These are phyloP conservation scores for Porphyrellus cyaneotinctus DNA, from an alignment of 768 basidiomycete species.

Conservation along the genomic window DNA sequence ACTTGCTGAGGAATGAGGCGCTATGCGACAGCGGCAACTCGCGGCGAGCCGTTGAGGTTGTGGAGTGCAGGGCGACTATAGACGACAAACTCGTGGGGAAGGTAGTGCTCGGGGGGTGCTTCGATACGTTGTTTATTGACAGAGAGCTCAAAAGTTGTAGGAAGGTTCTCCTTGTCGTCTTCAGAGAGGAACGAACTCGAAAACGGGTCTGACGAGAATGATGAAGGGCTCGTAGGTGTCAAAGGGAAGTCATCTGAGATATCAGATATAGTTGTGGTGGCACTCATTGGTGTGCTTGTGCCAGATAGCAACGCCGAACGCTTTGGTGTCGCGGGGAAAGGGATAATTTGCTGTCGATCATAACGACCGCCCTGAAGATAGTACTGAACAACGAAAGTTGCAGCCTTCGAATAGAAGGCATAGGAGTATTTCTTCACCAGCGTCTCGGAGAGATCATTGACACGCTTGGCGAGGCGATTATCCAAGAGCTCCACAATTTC, in stretches of 20 bases:
- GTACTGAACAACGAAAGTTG: constrained; percentile 88
- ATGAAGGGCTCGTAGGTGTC: constrained; percentile 70
- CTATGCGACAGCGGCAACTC: constrained; percentile 55
- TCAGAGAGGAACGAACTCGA: constrained; percentile 60
- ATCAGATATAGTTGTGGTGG: constrained; percentile 69
- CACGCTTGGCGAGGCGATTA: constrained; percentile 77
- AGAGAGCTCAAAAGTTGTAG: constrained; percentile 65
- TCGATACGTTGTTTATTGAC: constrained; percentile 69
- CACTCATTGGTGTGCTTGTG: constrained; percentile 71
- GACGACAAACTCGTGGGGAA: constrained; percentile 76
- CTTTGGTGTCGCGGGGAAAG: constrained; percentile 63
- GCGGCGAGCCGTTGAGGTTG: constrained; percentile 66
- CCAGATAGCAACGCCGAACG: constrained; percentile 41
- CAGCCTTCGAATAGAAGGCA: constrained; percentile 93
- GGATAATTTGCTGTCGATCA: constrained; percentile 39
- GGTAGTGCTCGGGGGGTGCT: constrained; percentile 66
- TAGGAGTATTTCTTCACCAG: constrained; percentile 98
- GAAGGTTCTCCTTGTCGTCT: constrained; percentile 79
- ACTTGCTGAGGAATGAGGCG: constrained; percentile 39
- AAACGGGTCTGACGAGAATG: constrained; percentile 39
- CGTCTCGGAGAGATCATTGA: constrained; percentile 93
- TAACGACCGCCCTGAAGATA: constrained; percentile 88
- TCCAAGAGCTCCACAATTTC: constrained; percentile 87
- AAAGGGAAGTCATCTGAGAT: constrained; percentile 79
- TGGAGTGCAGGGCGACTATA: constrained; percentile 78